A percentile compares a stretch with the other conserved stretches of the same genome.
Evolutionary conservation across 2,329 filamentous ascomycete genomes (phyloP).

Genomic region (Periconia sp.): DNA sequence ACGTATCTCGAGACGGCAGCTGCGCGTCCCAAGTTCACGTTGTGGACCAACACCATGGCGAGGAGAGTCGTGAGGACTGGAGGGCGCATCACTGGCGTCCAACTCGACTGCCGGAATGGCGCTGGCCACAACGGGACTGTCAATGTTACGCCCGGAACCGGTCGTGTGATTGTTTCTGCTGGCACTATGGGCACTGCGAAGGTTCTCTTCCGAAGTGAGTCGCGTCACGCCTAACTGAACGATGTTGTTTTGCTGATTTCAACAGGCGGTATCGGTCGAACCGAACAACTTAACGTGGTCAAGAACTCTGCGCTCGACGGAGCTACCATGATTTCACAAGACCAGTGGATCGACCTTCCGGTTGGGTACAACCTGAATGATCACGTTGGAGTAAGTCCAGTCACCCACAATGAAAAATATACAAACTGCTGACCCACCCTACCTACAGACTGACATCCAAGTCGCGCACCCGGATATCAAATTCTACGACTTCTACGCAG

Average conservation of each 20-base stretch:
- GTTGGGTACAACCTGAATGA: conserved; percentile 52
- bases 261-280: conserved; percentile 61
- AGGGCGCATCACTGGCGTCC: conserved; percentile 63
- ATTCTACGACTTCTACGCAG: conserved; percentile 66
- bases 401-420: too few relatives aligned
- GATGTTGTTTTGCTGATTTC: background rate
- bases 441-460: conserved; percentile 51
- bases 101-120: conserved; percentile 54
- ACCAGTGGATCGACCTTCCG: conserved; percentile 51
- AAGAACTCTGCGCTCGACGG: conserved; percentile 43
- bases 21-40: conserved; percentile 61
- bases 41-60: conserved; percentile 65
- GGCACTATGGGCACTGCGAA: conserved; percentile 69
- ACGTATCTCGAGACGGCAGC: conserved; percentile 67
- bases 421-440: background rate
- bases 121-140: conserved; percentile 58
- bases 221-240: conserved; percentile 1
- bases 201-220: conserved; percentile 60
- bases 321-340: conserved; percentile 42
- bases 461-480: conserved; percentile 51
- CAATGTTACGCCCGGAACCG: conserved; percentile 58
- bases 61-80: conserved; percentile 64
- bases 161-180: conserved; percentile 66
- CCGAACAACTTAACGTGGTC: conserved; percentile 47
- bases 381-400: conserved; percentile 48